Percentiles rank a stretch among this genome's conserved stretches.
Evolutionary conservation across 768 basidiomycete genomes (phyloP).

Genomic region (Albatrellus ellisii): DNA sequence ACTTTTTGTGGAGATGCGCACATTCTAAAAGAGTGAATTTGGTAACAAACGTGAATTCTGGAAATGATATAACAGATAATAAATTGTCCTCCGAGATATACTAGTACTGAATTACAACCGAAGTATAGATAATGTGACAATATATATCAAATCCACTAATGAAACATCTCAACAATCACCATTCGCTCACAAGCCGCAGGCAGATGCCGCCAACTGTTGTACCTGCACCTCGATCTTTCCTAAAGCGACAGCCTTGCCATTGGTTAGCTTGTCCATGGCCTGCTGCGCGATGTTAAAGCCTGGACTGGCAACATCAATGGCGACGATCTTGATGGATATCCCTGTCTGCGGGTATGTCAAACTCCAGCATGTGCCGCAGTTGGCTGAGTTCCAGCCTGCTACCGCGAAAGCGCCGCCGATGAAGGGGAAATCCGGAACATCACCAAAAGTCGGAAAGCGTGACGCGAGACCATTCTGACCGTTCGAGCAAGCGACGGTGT

Average conservation of each 20-base stretch:
- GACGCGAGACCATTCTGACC: slow-evolving; percentile 38
- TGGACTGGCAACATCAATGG: slow-evolving; percentile 32
- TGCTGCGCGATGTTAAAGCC: slow-evolving; percentile 26
- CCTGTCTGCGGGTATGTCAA: slow-evolving; percentile 31
- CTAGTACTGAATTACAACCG: too few relatives aligned
- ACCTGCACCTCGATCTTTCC: slow-evolving; percentile 18
- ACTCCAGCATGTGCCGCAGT: slow-evolving; percentile 51
- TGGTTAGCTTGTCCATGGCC: slow-evolving; percentile 20
- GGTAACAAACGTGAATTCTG: too few relatives aligned
- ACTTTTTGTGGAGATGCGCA: too few relatives aligned
- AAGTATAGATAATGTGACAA: too few relatives aligned
- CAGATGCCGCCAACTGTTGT: too few relatives aligned
- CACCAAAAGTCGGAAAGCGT: slow-evolving; percentile 34
- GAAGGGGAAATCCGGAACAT: slow-evolving; percentile 43
- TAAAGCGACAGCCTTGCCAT: slow-evolving; percentile 14
- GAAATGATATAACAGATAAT: too few relatives aligned
- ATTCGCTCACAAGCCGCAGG: too few relatives aligned
- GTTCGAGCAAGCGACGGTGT: slow-evolving; percentile 35
- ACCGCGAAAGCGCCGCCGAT: slow-evolving; percentile 45
- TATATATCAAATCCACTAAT: too few relatives aligned
- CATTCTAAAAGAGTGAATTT: too few relatives aligned
- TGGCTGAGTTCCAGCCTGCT: slow-evolving; percentile 33
- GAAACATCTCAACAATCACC: too few relatives aligned
- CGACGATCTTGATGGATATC: slow-evolving; percentile 33
- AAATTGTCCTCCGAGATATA: too few relatives aligned